Evolutionary conservation across 2,329 filamentous ascomycete genomes (phyloP).

Genomic region (Dothideomycetes sp.): DNA sequence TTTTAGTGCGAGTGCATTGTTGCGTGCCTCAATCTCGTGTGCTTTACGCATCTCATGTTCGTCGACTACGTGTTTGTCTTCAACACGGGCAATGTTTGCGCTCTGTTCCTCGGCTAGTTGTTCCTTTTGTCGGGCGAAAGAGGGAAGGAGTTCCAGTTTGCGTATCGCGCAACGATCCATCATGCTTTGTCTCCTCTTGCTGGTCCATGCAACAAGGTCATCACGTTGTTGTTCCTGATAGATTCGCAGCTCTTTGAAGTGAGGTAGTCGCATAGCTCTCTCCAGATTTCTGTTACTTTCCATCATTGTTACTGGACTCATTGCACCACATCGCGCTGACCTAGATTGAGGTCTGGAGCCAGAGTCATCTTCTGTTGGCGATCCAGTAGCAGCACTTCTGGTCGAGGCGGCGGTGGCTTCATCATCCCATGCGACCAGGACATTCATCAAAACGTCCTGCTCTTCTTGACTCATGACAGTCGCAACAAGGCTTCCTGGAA

Average conservation of each 20-base stretch:
- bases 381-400: conserved; percentile 2
- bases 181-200: conserved; percentile 18
- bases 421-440: conserved; percentile 26
- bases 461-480: conserved; percentile 31
- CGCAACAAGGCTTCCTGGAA: conserved; percentile 33
- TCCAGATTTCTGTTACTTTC: conserved; percentile 17
- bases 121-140: conserved; percentile 13
- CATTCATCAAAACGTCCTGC: conserved; percentile 26
- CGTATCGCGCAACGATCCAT: conserved; percentile 7
- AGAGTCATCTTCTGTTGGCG: conserved; percentile 1
- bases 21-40: conserved; percentile 34
- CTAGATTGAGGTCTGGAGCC: conserved; percentile 3
- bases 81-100: conserved; percentile 31
- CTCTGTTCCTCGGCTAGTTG: conserved; percentile 23
- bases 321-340: not conserved
- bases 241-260: conserved; percentile 21
- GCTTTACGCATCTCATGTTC: conserved; percentile 34
- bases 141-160: conserved; percentile 4
- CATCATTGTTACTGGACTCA: not conserved
- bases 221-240: conserved; percentile 24
- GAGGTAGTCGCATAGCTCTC: conserved; percentile 18
- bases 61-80: conserved; percentile 36
- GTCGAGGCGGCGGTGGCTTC: conserved; percentile 13
- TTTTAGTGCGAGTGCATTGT: conserved; percentile 36
- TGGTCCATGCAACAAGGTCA: conserved; percentile 22